Percentiles rank a stretch among this genome's conserved stretches.
These are phyloP conservation scores for Aspergillus versicolor DNA, from an alignment of 2,329 filamentous ascomycete species.

Conservation along the genomic window DNA sequence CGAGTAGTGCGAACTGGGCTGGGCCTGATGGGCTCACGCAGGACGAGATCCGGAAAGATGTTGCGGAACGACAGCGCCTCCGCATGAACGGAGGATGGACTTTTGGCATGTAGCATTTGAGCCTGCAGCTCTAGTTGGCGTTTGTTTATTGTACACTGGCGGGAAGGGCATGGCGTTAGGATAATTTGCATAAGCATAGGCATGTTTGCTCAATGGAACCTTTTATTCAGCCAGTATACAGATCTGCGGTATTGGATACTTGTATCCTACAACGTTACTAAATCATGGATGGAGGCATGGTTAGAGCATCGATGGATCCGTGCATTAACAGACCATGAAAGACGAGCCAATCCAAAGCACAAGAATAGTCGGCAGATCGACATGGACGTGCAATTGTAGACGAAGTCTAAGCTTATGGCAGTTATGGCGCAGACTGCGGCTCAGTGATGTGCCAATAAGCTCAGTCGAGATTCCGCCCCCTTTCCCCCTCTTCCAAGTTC, in stretches of 20 bases:
- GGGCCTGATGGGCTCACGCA: slow-evolving; percentile 78
- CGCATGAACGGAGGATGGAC: slow-evolving; percentile 83
- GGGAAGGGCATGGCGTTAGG: slow-evolving; percentile 3
- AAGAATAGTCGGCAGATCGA: too few species aligned
- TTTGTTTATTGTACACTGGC: neutral
- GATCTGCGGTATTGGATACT: neutral
- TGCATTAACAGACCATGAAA: too few species aligned
- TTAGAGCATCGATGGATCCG: too few species aligned
- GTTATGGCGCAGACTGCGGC: too few species aligned
- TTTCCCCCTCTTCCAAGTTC: neutral
- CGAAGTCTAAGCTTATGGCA: too few species aligned
- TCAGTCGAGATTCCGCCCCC: neutral
- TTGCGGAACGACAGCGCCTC: slow-evolving; percentile 75
- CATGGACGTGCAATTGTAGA: too few species aligned
- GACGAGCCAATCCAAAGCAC: too few species aligned
- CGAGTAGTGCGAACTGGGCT: slow-evolving; percentile 93
- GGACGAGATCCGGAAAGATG: slow-evolving; percentile 79
- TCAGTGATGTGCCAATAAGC: too few species aligned
- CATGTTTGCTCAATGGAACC: neutral
- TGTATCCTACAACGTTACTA: too few species aligned
- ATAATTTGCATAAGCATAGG: neutral
- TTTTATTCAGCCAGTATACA: neutral
- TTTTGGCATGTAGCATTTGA: slow-evolving; percentile 52
- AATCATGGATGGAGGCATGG: too few species aligned
- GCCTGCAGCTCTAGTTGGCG: neutral